These are phyloP conservation scores for Colletotrichum sp. DNA, from an alignment of 2,329 filamentous ascomycete genomes.

Conservation along the genomic window DNA sequence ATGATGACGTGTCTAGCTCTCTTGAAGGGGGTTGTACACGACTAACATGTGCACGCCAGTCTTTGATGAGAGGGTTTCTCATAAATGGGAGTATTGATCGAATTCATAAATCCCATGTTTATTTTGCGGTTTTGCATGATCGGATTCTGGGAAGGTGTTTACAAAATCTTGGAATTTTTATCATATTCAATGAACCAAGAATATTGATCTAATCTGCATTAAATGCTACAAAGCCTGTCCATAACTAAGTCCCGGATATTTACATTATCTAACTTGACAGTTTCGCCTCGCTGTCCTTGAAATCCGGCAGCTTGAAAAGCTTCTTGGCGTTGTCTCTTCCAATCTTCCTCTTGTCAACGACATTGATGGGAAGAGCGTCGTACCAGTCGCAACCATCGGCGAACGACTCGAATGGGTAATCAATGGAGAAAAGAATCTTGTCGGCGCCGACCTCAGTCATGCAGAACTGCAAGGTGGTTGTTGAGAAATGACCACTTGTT, in stretches of 20 bases:
- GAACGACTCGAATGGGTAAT: neutral
- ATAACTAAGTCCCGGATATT: neutral
- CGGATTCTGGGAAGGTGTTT: neutral
- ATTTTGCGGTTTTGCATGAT: neutral
- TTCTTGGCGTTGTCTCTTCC: neutral
- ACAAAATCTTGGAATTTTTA: rapidly evolving
- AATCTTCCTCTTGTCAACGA: neutral
- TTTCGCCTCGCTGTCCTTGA: neutral
- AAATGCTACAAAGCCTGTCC: rapidly evolving
- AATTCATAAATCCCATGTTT: neutral
- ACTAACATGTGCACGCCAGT: neutral
- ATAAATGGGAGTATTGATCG: neutral
- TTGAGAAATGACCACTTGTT: neutral
- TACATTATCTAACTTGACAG: rapidly evolving
- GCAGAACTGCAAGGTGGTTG: neutral
- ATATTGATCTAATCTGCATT: neutral
- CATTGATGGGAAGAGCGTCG: neutral
- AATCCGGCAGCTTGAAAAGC: neutral
- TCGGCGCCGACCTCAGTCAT: neutral
- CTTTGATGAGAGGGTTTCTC: neutral
- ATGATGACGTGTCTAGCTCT: neutral
- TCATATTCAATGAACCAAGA: neutral
- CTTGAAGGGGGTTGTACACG: neutral
- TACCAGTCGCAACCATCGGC: neutral
- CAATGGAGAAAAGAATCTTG: neutral